Evolutionary conservation across 495 filamentous ascomycete genomes (phyloP).

Genomic region (Terfezia boudieri): DNA sequence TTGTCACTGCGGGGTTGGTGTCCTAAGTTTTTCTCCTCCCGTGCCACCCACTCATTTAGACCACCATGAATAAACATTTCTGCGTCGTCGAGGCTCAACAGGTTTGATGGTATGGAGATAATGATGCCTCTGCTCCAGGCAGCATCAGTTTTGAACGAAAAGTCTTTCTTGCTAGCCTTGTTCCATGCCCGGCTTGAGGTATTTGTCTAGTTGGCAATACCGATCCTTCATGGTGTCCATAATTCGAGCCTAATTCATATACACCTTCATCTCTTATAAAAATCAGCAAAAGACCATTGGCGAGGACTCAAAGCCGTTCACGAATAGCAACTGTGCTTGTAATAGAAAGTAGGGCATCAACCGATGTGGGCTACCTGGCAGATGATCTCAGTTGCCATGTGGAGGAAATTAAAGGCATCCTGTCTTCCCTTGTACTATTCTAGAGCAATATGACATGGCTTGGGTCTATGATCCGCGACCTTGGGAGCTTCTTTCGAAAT

Average conservation of each 20-base stretch:
- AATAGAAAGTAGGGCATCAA: constrained; percentile 29
- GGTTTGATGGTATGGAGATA: constrained; percentile 38
- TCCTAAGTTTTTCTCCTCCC: no score
- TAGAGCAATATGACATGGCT: no score
- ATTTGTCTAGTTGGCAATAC: no score
- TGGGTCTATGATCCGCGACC: no score
- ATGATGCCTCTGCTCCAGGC: constrained; percentile 34
- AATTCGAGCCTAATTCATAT: constrained; percentile 40
- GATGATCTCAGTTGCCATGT: constrained; percentile 29
- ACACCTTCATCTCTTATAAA: constrained; percentile 23
- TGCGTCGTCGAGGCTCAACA: constrained; percentile 57
- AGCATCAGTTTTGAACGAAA: constrained; percentile 30
- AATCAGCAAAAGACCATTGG: constrained; percentile 36
- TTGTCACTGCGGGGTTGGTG: constrained; percentile 52
- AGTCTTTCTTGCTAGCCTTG: no score
- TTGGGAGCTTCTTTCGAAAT: no score
- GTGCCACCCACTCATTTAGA: constrained; percentile 40
- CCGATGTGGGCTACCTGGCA: constrained; percentile 34
- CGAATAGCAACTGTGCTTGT: constrained; percentile 31
- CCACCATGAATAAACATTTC: constrained; percentile 63
- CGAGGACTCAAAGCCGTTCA: constrained; percentile 30
- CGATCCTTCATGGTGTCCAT: constrained; percentile 25
- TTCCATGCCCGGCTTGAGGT: no score
- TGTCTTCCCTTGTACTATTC: not conserved
- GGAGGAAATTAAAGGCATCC: constrained; percentile 20